Conservation (phyloP, 768 basidiomycete genomes). For the Sistotremastrum suecicum region DNA sequence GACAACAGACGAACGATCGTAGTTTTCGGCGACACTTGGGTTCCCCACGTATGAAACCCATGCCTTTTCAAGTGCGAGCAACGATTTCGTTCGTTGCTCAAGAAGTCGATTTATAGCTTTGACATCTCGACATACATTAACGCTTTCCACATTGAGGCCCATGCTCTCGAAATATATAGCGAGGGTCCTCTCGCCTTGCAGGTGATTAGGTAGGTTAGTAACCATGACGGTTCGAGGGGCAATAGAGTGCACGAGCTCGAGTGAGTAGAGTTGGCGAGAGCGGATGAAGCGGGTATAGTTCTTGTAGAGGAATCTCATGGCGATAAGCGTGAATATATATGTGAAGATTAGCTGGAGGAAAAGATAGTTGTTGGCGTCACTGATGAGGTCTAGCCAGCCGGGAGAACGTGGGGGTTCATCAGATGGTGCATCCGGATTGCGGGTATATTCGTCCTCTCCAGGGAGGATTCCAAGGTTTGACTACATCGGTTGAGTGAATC, state of each 20-base stretch:
- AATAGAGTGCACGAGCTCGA: conserved; percentile 91
- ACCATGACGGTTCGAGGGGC: conserved; percentile 89
- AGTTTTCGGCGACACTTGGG: conserved; percentile 72
- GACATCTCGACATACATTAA: conserved; percentile 77
- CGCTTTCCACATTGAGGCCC: conserved; percentile 80
- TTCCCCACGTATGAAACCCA: conserved; percentile 94
- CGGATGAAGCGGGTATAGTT: conserved; percentile 85
- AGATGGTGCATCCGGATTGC: conserved; percentile 16
- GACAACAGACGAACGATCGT: conserved; percentile 49
- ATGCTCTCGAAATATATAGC: conserved; percentile 92
- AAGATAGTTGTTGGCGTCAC: conserved; percentile 80
- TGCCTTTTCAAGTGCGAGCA: conserved; percentile 65
- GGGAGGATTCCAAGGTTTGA: not conserved
- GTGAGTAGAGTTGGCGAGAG: conserved; percentile 82
- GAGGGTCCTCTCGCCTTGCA: conserved; percentile 72
- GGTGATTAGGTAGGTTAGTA: conserved; percentile 67
- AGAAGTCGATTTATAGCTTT: conserved; percentile 56
- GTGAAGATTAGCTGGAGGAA: conserved; percentile 87
- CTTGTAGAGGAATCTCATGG: conserved; percentile 74
- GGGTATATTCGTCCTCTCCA: conserved; percentile 30
- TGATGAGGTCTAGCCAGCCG: conserved; percentile 81
- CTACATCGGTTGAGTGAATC: not conserved
- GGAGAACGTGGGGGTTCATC: conserved; percentile 21
- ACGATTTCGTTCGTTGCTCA: conserved; percentile 65
- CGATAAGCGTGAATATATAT: conserved; percentile 80